Percentiles rank a stretch among this genome's conserved stretches.
Evolutionary conservation across 2,329 filamentous ascomycete species (phyloP).

Genomic region (Anthostomella pinea): DNA sequence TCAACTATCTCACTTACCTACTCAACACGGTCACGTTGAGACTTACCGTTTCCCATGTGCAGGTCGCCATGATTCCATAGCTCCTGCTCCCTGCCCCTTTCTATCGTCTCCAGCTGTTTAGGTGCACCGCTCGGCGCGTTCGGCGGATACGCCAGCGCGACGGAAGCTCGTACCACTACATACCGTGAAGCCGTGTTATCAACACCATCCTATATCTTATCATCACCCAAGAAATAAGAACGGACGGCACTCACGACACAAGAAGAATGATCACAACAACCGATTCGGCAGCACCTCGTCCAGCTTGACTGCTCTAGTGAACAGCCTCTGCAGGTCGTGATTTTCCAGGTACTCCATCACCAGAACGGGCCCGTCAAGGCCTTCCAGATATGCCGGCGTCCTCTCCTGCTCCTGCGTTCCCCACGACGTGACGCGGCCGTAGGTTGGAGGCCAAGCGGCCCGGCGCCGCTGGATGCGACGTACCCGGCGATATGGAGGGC

Average conservation of each 20-base stretch:
- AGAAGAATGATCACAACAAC: background rate
- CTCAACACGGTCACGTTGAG: background rate
- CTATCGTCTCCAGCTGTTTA: background rate
- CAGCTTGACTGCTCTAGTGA: background rate
- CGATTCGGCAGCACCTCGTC: background rate
- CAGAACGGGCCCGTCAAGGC: background rate
- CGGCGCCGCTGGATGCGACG: no score
- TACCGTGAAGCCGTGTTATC: no score
- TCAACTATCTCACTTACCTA: no score
- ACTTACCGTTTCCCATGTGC: background rate
- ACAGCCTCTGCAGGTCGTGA: background rate
- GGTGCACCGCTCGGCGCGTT: background rate
- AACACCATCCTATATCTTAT: no score
- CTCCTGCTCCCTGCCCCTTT: background rate
- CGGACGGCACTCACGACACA: background rate
- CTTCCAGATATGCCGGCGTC: background rate
- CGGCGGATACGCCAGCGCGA: background rate
- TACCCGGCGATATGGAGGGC: no score
- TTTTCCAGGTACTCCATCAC: background rate
- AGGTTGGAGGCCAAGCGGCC: no score
- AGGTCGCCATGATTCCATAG: background rate
- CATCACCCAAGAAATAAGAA: background rate
- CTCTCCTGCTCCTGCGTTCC: no score
- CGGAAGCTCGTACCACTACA: background rate
- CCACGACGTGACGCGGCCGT: no score